Conservation (phyloP, 768 basidiomycete species). For the Kwoniella sp. region DNA sequence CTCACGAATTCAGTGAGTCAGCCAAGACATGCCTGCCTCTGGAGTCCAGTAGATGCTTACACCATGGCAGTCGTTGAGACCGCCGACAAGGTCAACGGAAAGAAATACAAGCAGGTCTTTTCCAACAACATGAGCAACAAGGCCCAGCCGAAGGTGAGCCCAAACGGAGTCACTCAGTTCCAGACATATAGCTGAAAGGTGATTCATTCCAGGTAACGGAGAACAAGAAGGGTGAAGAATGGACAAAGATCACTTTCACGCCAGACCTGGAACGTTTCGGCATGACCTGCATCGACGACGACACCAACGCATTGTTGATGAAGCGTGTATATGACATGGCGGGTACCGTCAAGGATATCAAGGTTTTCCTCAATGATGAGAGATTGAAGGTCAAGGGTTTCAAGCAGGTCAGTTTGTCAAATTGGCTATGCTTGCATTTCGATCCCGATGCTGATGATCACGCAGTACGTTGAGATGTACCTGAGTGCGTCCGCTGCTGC, state of each 20-base stretch:
- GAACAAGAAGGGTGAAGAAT: conserved; percentile 83
- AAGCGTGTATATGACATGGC: conserved; percentile 97
- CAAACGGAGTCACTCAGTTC: neutral
- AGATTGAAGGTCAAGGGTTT: conserved; percentile 90
- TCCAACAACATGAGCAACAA: conserved; percentile 88
- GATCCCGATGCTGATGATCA: neutral
- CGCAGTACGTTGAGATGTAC: conserved; percentile 91
- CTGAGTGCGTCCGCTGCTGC: conserved; percentile 73
- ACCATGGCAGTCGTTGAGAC: conserved; percentile 71
- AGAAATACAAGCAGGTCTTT: conserved; percentile 96
- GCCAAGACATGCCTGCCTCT: neutral
- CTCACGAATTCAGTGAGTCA: conserved; percentile 74
- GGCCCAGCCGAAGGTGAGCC: conserved; percentile 71
- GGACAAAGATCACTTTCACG: conserved; percentile 86
- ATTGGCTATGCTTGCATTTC: too few species aligned
- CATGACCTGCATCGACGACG: conserved; percentile 83
- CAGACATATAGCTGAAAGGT: neutral
- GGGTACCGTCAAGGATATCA: conserved; percentile 89
- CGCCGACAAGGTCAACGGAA: conserved; percentile 77
- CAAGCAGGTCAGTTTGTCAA: conserved; percentile 62
- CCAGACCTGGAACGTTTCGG: conserved; percentile 91
- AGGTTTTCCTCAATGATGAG: conserved; percentile 91
- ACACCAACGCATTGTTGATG: conserved; percentile 81
- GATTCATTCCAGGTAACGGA: conserved; percentile 70
- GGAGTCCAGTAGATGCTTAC: neutral